These are phyloP conservation scores for Helianthus tuberosus DNA, from an alignment of 129 eudicot genomes.

Conservation along the genomic window DNA sequence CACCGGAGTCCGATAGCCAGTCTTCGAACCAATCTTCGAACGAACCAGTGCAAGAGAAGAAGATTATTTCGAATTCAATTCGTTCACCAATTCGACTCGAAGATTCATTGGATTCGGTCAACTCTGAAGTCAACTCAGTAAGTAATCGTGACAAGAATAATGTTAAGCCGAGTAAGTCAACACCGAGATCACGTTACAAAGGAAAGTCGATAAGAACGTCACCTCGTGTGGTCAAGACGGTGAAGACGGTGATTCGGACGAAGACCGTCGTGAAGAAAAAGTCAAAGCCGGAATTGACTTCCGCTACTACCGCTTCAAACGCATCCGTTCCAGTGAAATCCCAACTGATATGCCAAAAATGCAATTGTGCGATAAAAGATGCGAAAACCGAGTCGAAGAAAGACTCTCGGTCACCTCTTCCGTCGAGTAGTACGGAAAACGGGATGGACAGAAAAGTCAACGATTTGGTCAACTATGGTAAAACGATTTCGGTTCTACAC, in stretches of 20 bases:
- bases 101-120: slow-evolving; percentile 32
- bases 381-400: slow-evolving; percentile 36
- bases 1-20: slow-evolving; percentile 37
- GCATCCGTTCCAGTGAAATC: slow-evolving; percentile 31
- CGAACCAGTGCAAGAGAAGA: slow-evolving; percentile 38
- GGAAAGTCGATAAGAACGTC: slow-evolving; percentile 51
- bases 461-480: slow-evolving; percentile 31
- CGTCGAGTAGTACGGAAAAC: slow-evolving; percentile 31
- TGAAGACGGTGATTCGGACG: slow-evolving; percentile 55
- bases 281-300: slow-evolving; percentile 39
- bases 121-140: slow-evolving; percentile 34
- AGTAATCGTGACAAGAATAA: slow-evolving; percentile 31
- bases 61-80: slow-evolving; percentile 14
- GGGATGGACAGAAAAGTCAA: slow-evolving; percentile 31
- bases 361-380: slow-evolving; percentile 68
- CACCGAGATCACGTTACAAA: slow-evolving; percentile 49
- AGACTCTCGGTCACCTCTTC: slow-evolving; percentile 38
- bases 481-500: slow-evolving; percentile 33
- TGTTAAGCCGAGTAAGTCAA: slow-evolving; percentile 39
- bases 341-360: slow-evolving; percentile 72
- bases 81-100: slow-evolving; percentile 36
- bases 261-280: slow-evolving; percentile 61
- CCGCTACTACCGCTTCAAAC: slow-evolving; percentile 28
- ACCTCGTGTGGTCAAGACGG: slow-evolving; percentile 62
- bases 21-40: slow-evolving; percentile 25